Percentiles rank a stretch among this genome's conserved stretches.
phyloP scores from a whole-genome alignment of 768 basidiomycete species.

The Suillus clintonianus region DNA sequence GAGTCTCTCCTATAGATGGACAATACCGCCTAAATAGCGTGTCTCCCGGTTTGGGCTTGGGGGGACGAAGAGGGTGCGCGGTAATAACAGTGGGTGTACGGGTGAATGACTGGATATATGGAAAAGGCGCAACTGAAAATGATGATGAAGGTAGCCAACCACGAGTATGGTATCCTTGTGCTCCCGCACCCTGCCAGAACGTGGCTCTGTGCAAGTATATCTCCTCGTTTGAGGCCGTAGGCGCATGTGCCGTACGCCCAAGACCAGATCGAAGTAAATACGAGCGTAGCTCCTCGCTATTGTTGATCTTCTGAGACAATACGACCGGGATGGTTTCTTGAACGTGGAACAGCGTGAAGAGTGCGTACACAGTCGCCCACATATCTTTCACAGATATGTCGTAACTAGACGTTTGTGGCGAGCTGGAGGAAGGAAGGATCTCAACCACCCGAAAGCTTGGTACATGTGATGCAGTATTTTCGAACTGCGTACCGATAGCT shows the following conservation, averaged over 20 bases:
- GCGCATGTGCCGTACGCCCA: conserved; percentile 17
- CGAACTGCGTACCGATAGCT: conserved; percentile 21
- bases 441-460: conserved; percentile 20
- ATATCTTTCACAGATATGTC: conserved; percentile 31
- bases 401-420: neutral
- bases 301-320: conserved; percentile 29
- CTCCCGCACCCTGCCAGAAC: conserved; percentile 56
- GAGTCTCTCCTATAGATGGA: conserved; percentile 34
- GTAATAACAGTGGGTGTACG: conserved; percentile 47
- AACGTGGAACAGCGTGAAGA: conserved; percentile 40
- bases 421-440: conserved; percentile 4
- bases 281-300: conserved; percentile 30
- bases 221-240: conserved; percentile 20
- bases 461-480: conserved; percentile 18
- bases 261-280: conserved; percentile 46
- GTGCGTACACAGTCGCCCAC: conserved; percentile 44
- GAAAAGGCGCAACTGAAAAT: conserved; percentile 33
- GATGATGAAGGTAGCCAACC: conserved; percentile 34
- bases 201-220: conserved; percentile 43
- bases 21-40: conserved; percentile 41
- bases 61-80: conserved; percentile 52
- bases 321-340: conserved; percentile 44
- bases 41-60: conserved; percentile 43
- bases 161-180: conserved; percentile 28
- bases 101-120: conserved; percentile 43